These are phyloP conservation scores for Maudiozyma pseudohumilis DNA, from an alignment of 805 yeast species.

Conservation along the genomic window DNA sequence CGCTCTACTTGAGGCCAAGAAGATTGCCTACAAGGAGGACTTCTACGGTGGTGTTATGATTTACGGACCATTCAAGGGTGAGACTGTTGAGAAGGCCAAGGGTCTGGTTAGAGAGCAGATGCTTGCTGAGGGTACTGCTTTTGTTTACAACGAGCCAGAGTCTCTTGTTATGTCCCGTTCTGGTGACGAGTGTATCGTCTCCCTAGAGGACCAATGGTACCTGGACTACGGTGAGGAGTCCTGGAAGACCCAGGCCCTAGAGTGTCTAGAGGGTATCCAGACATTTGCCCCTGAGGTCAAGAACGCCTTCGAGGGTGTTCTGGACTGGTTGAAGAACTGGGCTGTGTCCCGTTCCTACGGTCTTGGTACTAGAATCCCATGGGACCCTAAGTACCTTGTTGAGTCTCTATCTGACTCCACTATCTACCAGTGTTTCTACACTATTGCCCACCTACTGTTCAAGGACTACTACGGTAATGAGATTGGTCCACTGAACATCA, in stretches of 20 bases:
- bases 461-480: slow-evolving; percentile 73
- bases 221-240: slow-evolving; percentile 90
- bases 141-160: slow-evolving; percentile 93
- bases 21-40: slow-evolving; percentile 91
- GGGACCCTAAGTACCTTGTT: slow-evolving; percentile 90
- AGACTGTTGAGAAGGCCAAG: slow-evolving; percentile 85
- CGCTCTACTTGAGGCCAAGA: slow-evolving; percentile 86
- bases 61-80: slow-evolving; percentile 76
- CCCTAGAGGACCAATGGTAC: slow-evolving; percentile 98
- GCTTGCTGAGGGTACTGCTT: slow-evolving; percentile 68
- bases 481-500: slow-evolving; percentile 62
- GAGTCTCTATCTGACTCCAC: slow-evolving; percentile 96
- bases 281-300: slow-evolving; percentile 74
- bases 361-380: slow-evolving; percentile 87
- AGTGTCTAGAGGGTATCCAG: slow-evolving; percentile 66
- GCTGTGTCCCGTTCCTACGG: slow-evolving; percentile 96
- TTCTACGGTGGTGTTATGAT: slow-evolving; percentile 81
- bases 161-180: slow-evolving; percentile 82
- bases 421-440: slow-evolving; percentile 88
- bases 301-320: slow-evolving; percentile 85
- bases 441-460: slow-evolving; percentile 80
- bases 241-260: slow-evolving; percentile 78
- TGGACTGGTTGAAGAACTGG: slow-evolving; percentile 97
- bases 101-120: slow-evolving; percentile 76
- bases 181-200: slow-evolving; percentile 93